Evolutionary conservation across 768 basidiomycete species (phyloP).

Genomic region (Hebeloma cylindrosporum): DNA sequence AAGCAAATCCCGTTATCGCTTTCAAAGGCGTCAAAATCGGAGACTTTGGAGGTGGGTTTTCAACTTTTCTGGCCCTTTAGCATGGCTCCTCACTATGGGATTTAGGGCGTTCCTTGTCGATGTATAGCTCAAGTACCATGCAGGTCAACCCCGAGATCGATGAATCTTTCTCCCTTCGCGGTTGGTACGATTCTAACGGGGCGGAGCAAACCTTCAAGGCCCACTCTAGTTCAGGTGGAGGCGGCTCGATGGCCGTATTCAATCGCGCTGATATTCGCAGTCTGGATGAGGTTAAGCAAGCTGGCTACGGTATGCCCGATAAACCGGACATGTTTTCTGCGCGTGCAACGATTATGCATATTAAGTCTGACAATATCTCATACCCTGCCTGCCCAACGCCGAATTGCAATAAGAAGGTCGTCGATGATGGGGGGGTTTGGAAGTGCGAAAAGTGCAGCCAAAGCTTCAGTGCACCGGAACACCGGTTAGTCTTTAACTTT

Average conservation of each 20-base stretch:
- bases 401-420: constrained; percentile 89
- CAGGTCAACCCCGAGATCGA: constrained; percentile 87
- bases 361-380: constrained; percentile 76
- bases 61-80: neutral
- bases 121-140: constrained; percentile 80
- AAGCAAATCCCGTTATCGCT: constrained; percentile 73
- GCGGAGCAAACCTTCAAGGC: constrained; percentile 65
- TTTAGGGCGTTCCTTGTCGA: constrained; percentile 79
- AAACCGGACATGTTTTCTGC: constrained; percentile 78
- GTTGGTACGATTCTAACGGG: constrained; percentile 88
- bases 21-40: constrained; percentile 94
- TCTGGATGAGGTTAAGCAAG: constrained; percentile 75
- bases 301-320: constrained; percentile 72
- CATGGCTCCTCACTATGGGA: constrained; percentile 8
- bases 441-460: constrained; percentile 91
- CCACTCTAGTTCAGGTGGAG: constrained; percentile 52
- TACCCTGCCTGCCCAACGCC: constrained; percentile 88
- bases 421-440: constrained; percentile 70
- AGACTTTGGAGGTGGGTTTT: constrained; percentile 73
- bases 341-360: constrained; percentile 83
- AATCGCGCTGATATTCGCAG: constrained; percentile 73
- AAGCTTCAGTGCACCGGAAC: constrained; percentile 65
- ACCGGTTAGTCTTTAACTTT: constrained; percentile 58
- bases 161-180: constrained; percentile 82
- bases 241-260: constrained; percentile 44